Evolutionary conservation across 768 basidiomycete genomes (phyloP).

Genomic region (Rhizopogon salebrosus): DNA sequence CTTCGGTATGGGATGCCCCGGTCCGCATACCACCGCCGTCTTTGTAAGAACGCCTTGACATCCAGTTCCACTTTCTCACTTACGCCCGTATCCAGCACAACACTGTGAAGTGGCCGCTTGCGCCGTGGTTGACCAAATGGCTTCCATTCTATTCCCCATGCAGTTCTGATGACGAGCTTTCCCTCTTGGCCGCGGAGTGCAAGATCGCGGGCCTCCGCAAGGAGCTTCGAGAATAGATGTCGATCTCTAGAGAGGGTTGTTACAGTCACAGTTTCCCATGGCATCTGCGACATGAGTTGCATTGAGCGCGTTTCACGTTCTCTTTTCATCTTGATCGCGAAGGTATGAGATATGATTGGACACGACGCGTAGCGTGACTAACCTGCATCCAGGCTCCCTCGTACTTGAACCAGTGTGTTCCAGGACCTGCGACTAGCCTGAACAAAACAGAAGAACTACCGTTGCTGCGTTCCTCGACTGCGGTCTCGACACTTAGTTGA

Average conservation of each 20-base stretch:
- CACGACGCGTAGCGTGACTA: slow-evolving; percentile 4
- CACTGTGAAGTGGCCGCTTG: slow-evolving; percentile 82
- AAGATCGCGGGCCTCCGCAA: slow-evolving; percentile 85
- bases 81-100: slow-evolving; percentile 80
- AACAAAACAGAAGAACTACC: slow-evolving; percentile 88
- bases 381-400: slow-evolving; percentile 95
- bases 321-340: slow-evolving; percentile 68
- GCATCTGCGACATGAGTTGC: slow-evolving; percentile 84
- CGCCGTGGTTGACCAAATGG: slow-evolving; percentile 90
- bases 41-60: slow-evolving; percentile 71
- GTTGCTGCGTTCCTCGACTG: slow-evolving; percentile 83
- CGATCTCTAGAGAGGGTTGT: slow-evolving; percentile 91
- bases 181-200: slow-evolving; percentile 86
- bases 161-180: slow-evolving; percentile 92
- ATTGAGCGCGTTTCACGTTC: slow-evolving; percentile 92
- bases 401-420: slow-evolving; percentile 90
- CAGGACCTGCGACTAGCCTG: slow-evolving; percentile 93
- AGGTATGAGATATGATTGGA: not conserved
- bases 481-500: slow-evolving; percentile 92
- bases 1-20: slow-evolving; percentile 98
- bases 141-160: slow-evolving; percentile 95
- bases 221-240: slow-evolving; percentile 68
- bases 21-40: slow-evolving; percentile 94
- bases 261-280: slow-evolving; percentile 96
- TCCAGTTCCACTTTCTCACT: slow-evolving; percentile 81